A percentile compares a stretch with the other conserved stretches of the same genome.
Conservation (phyloP, 2,329 filamentous ascomycete genomes). For the Metarhizium album region DNA sequence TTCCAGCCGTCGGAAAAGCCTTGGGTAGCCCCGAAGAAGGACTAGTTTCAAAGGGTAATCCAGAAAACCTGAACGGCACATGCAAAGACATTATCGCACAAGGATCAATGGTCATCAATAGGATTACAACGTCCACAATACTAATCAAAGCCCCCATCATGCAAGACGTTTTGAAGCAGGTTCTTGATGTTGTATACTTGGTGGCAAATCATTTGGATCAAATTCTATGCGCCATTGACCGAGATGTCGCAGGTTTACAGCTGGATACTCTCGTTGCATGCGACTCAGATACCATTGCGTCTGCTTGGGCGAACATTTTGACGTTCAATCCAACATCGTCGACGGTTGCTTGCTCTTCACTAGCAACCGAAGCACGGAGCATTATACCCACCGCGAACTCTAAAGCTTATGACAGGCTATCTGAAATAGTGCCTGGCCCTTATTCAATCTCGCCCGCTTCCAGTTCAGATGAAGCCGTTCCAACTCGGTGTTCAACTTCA, state of each 20-base stretch:
- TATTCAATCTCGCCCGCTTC: neutral
- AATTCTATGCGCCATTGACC: conserved; percentile 12
- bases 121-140: conserved; percentile 8
- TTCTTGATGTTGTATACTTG: conserved; percentile 11
- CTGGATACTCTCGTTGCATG: conserved; percentile 12
- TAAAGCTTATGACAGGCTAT: neutral
- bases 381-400: neutral
- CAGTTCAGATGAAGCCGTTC: neutral
- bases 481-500: neutral
- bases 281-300: conserved; percentile 1
- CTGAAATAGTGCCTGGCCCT: neutral
- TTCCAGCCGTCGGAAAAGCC: conserved; percentile 13
- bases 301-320: conserved; percentile 2
- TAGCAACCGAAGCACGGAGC: neutral
- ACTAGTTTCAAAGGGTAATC: neutral
- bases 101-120: conserved; percentile 13
- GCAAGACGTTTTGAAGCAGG: conserved; percentile 12
- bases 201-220: conserved; percentile 10
- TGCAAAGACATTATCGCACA: conserved; percentile 9
- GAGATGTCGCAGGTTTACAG: conserved; percentile 4
- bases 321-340: conserved; percentile 1
- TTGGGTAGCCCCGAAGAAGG: conserved; percentile 8
- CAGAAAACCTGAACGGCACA: conserved; percentile 6
- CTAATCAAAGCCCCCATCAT: conserved; percentile 7
- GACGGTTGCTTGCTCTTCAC: neutral